Base-by-base conservation (phyloP, 1,284 basidiomycete species). In the Pholiota adiposa region DNA sequence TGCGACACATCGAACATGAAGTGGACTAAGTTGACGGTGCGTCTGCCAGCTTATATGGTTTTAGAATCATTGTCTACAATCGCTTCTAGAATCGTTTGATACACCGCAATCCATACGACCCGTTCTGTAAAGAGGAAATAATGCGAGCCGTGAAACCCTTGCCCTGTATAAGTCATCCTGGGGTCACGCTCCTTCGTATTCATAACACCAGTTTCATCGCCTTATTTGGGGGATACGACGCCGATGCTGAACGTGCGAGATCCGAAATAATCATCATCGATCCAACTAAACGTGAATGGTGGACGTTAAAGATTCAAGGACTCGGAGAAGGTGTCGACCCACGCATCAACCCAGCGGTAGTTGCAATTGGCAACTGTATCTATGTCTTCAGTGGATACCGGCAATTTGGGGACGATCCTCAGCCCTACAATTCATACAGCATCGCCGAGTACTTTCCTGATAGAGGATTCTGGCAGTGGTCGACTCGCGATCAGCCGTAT, bases 141-240 rank as follows among this genome's bases (percentile, higher is more conserved):
- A n/a, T 23, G n/a, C 25, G 14, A 14, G 1, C 43, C 25, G 5
- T 16, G 6, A 7, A 46, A 46, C 6, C 23, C 1, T 14, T 46
- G 79, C 79, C 44, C 6, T n/a, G 0, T 78, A 75, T 4, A 67
- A 63, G 56, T 81, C 31, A 18, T n/a, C 49, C 70, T 0, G 66
- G 67, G 0, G 58, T 50, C 18, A 59, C 66, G 0, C 49, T 69
- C 27, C 44, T 67, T 6, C 57, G 58, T 5, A 36, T 68, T 5
- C 50, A 62, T 2, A 61, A 63, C 3, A 54, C 56, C 1, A 57
- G 52, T 0, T 70, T 65, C 44, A 44, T 72, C 5, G 59, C 72
- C 27, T 25, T 72, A 12, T 71, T 71, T 51, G 72, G 70, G 3
- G 72, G 72, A 1, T 64, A 62, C 36, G 56, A 69, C 43, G 4